These are phyloP conservation scores for Teratosphaeria viscida DNA, from an alignment of 2,329 filamentous ascomycete genomes.

Conservation along the genomic window DNA sequence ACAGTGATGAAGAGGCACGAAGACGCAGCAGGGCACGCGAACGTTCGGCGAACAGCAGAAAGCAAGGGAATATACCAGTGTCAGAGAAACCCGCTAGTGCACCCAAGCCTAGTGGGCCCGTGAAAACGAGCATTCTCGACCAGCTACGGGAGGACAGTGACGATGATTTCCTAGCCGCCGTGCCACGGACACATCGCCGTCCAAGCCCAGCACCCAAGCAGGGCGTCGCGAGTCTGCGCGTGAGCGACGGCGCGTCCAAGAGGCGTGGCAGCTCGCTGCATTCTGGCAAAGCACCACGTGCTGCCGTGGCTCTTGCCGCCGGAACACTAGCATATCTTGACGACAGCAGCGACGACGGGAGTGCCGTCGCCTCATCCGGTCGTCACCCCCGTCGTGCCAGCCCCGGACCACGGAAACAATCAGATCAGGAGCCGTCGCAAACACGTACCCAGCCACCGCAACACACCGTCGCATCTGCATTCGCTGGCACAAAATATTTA, in stretches of 20 bases:
- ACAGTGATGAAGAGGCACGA: conserved; percentile 17
- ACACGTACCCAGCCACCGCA: conserved; percentile 9
- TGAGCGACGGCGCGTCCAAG: conserved; percentile 9
- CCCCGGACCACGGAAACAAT: conserved; percentile 16
- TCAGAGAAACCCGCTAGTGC: conserved; percentile 7
- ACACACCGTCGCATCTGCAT: conserved; percentile 26
- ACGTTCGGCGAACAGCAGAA: conserved; percentile 10
- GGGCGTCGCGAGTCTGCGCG: conserved; percentile 9
- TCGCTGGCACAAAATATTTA: conserved; percentile 28
- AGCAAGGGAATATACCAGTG: conserved; percentile 7
- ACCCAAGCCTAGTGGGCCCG: neutral
- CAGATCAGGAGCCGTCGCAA: conserved; percentile 7
- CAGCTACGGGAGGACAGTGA: conserved; percentile 10
- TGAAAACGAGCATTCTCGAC: conserved; percentile 10
- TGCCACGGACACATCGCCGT: conserved; percentile 15
- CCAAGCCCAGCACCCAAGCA: conserved; percentile 19
- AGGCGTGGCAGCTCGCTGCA: conserved; percentile 10
- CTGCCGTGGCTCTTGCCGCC: conserved; percentile 18
- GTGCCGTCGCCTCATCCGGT: conserved; percentile 1
- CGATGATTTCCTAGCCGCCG: conserved; percentile 18
- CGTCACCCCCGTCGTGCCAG: conserved; percentile 10
- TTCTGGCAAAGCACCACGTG: conserved; percentile 3
- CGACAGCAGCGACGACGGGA: conserved; percentile 23
- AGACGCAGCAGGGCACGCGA: conserved; percentile 13
- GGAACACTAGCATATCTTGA: conserved; percentile 23